These are phyloP conservation scores for Fonsecaea monophora DNA, from an alignment of 2,329 filamentous ascomycete genomes.

Conservation along the genomic window DNA sequence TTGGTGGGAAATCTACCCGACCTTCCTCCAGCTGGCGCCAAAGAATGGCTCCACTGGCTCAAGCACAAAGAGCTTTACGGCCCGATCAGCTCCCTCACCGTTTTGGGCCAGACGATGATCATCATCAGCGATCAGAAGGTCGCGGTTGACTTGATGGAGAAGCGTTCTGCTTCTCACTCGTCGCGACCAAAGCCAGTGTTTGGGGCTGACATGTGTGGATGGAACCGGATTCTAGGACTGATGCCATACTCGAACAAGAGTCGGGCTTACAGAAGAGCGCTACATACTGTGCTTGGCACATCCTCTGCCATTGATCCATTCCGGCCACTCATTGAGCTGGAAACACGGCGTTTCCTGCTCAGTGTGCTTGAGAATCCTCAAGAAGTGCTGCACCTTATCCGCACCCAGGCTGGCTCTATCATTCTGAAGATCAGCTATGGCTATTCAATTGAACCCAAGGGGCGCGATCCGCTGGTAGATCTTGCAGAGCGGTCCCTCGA, in stretches of 20 bases:
- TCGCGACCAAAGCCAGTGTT: conserved; percentile 45
- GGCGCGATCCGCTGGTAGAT: conserved; percentile 53
- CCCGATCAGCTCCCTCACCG: conserved; percentile 49
- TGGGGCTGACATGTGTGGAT: conserved; percentile 52
- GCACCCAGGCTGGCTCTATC: conserved; percentile 49
- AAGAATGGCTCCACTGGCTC: conserved; percentile 54
- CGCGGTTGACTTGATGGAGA: conserved; percentile 48
- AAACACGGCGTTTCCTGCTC: conserved; percentile 54
- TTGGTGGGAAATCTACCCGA: conserved; percentile 60
- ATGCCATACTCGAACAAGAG: conserved; percentile 49
- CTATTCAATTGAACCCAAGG: conserved; percentile 52
- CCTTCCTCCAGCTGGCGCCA: conserved; percentile 50
- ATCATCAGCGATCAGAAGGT: conserved; percentile 46
- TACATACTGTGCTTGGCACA: conserved; percentile 55
- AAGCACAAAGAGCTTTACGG: conserved; percentile 53
- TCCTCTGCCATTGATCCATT: conserved; percentile 46
- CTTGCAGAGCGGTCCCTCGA: conserved; percentile 50
- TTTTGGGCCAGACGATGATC: conserved; percentile 48
- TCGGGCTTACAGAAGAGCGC: conserved; percentile 54
- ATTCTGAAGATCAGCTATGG: conserved; percentile 57
- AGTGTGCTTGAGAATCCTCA: conserved; percentile 51
- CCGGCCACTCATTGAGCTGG: conserved; percentile 50
- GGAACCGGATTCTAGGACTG: conserved; percentile 47
- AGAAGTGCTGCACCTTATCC: conserved; percentile 50
- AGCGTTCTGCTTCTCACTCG: conserved; percentile 44